Evolutionary conservation across 164 flowering plant genomes (phyloP), one percentile per base, ranked within the genome.

Genomic region (Cinnamomum micranthum): DNA sequence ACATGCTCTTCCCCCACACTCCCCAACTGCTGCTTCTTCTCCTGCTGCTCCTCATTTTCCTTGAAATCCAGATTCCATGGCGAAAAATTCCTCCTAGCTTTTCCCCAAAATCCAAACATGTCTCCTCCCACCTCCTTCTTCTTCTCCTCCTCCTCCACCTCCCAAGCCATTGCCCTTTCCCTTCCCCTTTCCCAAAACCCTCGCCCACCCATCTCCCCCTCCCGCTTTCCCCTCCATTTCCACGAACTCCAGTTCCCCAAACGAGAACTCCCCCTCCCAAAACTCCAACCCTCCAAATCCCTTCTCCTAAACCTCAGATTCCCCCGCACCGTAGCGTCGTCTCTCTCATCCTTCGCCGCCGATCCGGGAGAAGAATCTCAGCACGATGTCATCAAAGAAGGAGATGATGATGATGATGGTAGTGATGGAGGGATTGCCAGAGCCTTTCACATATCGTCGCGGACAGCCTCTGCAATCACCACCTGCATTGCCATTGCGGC

Each of bases 401-500:
- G 78, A 24, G 65, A 68, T 58, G 72, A 62, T 20, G 78, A 65
- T 51, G 76, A 52, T 25, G 69, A 23, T 47, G 72, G 0, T 41
- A 9, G 2, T 6, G 64, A 59, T 23, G 73, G 75, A 60, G 86
- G 87, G 50, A 92, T 95, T 96, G 97, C 98, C 1, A 68, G 85
- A 82, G 99, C 99, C 33, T 91, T 95, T 74, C 33, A 88, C 71
- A 87, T 93, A 65, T 89, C 95, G 0, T 85, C 97, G 0, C 71
- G 80, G 15, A 93, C 92, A 2, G 97, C 95, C 24, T 77, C 89
- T 12, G 94, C 87, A 2, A 86, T 93, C 22, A 80, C 92, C 2
- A 76, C 88, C 68, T 84, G 87, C 83, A 90, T 90, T 28, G 94
- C 88, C 14, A 22, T 89, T 50, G 93, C 92, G 0, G 95, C 92